A percentile compares a stretch with the other conserved stretches of the same genome.
Evolutionary conservation across 164 flowering plant species (phyloP).

Genomic region (Hamamelis virginiana): DNA sequence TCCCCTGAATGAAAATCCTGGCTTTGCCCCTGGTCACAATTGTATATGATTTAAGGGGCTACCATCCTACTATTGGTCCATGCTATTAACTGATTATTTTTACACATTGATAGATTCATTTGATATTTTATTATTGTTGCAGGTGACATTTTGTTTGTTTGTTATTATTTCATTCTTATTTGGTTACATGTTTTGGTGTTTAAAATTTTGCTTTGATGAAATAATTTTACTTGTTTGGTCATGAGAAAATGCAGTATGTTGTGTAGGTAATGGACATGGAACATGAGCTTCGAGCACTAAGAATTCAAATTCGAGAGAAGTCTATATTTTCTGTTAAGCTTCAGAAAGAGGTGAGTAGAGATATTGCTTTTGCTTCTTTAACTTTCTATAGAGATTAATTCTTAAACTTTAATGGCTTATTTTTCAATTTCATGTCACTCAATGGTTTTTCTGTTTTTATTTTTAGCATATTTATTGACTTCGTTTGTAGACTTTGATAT

Average conservation of each 20-base stretch:
- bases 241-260: neutral
- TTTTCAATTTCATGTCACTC: neutral
- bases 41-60: no score
- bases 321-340: constrained; percentile 68
- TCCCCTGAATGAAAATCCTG: no score
- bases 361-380: neutral
- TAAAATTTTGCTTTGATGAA: neutral
- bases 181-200: neutral
- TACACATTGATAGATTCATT: no score
- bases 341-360: constrained; percentile 69
- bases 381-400: neutral
- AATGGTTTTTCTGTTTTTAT: neutral
- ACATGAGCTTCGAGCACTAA: constrained; percentile 84
- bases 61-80: no score
- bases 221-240: neutral
- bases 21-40: no score
- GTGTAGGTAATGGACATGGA: constrained; percentile 99
- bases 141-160: neutral
- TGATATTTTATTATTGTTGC: neutral
- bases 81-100: no score
- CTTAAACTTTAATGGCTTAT: neutral
- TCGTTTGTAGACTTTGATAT: no score
- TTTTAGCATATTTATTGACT: no score
- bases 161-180: neutral
- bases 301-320: constrained; percentile 86